Evolutionary conservation across 345 rosid genomes (phyloP).

Genomic region (Barbarea vulgaris): DNA sequence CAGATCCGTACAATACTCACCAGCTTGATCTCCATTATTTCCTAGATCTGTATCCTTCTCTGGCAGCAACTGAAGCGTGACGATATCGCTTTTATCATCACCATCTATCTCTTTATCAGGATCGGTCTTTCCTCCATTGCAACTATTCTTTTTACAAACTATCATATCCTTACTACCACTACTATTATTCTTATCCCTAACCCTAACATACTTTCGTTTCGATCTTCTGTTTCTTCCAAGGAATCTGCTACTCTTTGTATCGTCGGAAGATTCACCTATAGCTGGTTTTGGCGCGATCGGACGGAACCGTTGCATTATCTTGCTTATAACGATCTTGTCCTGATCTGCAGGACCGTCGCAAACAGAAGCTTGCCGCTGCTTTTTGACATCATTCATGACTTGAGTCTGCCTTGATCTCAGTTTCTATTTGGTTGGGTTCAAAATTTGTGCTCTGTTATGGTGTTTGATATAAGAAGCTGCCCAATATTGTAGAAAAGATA

Average conservation of each 20-base stretch:
- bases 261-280: slow-evolving; percentile 34
- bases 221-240: slow-evolving; percentile 43
- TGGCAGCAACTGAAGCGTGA: slow-evolving; percentile 65
- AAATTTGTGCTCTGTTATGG: neutral
- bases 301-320: slow-evolving; percentile 73
- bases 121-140: slow-evolving; percentile 29
- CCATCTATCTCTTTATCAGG: slow-evolving; percentile 13
- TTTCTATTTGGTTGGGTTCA: neutral
- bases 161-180: neutral
- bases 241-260: slow-evolving; percentile 31
- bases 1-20: slow-evolving; percentile 15
- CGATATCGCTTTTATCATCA: slow-evolving; percentile 16
- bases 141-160: slow-evolving; percentile 27
- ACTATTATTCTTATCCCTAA: slow-evolving; percentile 40
- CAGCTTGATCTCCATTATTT: neutral
- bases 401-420: neutral
- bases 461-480: slow-evolving; percentile 1
- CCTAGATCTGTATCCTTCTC: slow-evolving; percentile 37
- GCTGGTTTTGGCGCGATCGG: slow-evolving; percentile 91
- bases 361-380: slow-evolving; percentile 30
- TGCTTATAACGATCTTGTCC: slow-evolving; percentile 53
- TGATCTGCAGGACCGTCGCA: slow-evolving; percentile 33
- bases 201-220: slow-evolving; percentile 81
- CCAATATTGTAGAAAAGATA: slow-evolving; percentile 2
- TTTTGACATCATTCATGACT: slow-evolving; percentile 36